Conservation (phyloP, 1,284 basidiomycete species). For the Pseudozyma sp. region DNA sequence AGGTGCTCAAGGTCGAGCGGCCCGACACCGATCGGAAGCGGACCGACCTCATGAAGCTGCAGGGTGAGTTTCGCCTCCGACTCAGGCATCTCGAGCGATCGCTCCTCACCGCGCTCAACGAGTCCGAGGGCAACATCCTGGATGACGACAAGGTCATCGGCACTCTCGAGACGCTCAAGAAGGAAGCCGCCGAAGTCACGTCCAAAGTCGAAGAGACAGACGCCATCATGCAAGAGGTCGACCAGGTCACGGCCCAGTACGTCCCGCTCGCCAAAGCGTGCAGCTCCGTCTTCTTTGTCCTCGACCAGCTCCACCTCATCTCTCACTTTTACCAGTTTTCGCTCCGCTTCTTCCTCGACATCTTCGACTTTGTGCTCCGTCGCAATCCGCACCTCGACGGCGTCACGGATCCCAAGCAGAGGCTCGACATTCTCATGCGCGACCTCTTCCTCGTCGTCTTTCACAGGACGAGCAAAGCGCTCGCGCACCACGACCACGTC, state of each 20-base stretch:
- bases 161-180: conserved; percentile 94
- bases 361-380: conserved; percentile 93
- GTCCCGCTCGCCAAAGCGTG: conserved; percentile 94
- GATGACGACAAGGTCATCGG: conserved; percentile 99
- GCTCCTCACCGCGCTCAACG: conserved; percentile 93
- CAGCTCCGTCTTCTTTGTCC: conserved; percentile 95
- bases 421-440: conserved; percentile 85
- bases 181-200: conserved; percentile 95
- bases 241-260: conserved; percentile 93
- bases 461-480: conserved; percentile 87
- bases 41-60: conserved; percentile 97
- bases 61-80: conserved; percentile 95
- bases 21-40: conserved; percentile 96
- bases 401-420: conserved; percentile 79
- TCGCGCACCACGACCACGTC: conserved; percentile 90
- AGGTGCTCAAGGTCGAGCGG: conserved; percentile 94
- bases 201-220: conserved; percentile 98
- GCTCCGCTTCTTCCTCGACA: conserved; percentile 95
- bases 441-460: conserved; percentile 93
- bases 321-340: conserved; percentile 99
- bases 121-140: conserved; percentile 94
- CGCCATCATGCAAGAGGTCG: conserved; percentile 93
- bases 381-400: conserved; percentile 88
- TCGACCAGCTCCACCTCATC: conserved; percentile 91
- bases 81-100: conserved; percentile 92